These are phyloP conservation scores for Sclerotiophoma versabilis DNA, from an alignment of 2,329 filamentous ascomycete species.

Conservation along the genomic window DNA sequence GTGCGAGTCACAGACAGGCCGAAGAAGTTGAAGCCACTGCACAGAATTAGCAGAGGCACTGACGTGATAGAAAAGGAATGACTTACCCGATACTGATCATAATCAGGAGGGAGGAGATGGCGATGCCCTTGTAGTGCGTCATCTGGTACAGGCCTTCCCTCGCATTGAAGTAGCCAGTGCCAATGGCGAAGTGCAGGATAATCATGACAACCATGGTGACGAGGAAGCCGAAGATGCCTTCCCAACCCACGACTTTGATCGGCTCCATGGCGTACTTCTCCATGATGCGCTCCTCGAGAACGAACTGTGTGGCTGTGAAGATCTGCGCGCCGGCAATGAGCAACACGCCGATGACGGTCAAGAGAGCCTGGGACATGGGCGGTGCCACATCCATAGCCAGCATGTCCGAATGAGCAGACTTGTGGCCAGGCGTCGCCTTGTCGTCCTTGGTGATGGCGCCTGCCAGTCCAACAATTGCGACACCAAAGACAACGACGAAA, in stretches of 20 bases:
- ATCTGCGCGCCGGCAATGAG: constrained; percentile 94
- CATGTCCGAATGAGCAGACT: constrained; percentile 29
- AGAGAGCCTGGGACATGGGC: constrained; percentile 61
- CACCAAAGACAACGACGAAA: constrained; percentile 84
- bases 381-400: constrained; percentile 33
- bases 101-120: constrained; percentile 82
- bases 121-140: constrained; percentile 72
- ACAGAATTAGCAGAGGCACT: constrained; percentile 19
- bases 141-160: constrained; percentile 85
- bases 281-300: constrained; percentile 92
- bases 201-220: constrained; percentile 82
- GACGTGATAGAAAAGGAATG: neutral
- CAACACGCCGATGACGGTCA: constrained; percentile 81
- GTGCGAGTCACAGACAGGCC: constrained; percentile 88
- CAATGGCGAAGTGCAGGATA: constrained; percentile 78
- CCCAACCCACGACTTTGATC: constrained; percentile 92
- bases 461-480: constrained; percentile 87
- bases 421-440: constrained; percentile 54
- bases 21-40: constrained; percentile 97
- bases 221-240: constrained; percentile 87
- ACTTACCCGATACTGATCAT: constrained; percentile 97
- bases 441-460: constrained; percentile 80
- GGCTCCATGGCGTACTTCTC: constrained; percentile 81
- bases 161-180: constrained; percentile 89
- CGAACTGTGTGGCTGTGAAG: constrained; percentile 96